These are phyloP conservation scores for Glycine soja DNA, from an alignment of 306 rosid genomes.

Conservation along the genomic window DNA sequence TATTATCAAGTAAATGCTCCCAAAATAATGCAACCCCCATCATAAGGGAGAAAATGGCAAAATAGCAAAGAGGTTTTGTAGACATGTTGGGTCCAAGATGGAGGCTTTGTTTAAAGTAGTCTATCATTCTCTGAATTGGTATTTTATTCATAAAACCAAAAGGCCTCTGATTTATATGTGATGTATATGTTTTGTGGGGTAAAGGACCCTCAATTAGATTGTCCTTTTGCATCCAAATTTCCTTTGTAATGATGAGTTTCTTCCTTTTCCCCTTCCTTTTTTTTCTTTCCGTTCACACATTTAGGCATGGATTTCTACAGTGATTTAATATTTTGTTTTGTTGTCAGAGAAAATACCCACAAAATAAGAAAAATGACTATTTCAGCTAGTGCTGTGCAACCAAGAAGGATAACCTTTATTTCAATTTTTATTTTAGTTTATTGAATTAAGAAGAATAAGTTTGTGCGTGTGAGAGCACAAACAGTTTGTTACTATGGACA, in stretches of 20 bases:
- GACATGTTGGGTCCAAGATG: constrained; percentile 80
- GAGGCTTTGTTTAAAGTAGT: constrained; percentile 82
- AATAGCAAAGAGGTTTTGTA: constrained; percentile 51
- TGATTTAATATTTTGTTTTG: constrained; percentile 32
- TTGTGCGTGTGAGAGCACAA: constrained; percentile 35
- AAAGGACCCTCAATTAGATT: constrained; percentile 66
- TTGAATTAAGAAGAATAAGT: constrained; percentile 34
- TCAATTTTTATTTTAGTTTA: background rate
- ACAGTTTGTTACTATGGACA: constrained; percentile 62
- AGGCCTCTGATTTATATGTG: constrained; percentile 67
- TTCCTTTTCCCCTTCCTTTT: constrained; percentile 39
- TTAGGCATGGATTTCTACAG: constrained; percentile 54
- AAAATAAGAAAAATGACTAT: constrained; percentile 23
- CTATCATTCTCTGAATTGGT: constrained; percentile 58
- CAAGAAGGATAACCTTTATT: constrained; percentile 40
- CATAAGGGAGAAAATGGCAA: constrained; percentile 54
- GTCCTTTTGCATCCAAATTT: constrained; percentile 74
- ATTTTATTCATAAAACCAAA: constrained; percentile 55
- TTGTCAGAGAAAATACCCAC: constrained; percentile 21
- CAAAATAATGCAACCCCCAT: constrained; percentile 55
- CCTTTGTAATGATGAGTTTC: constrained; percentile 75
- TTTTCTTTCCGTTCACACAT: constrained; percentile 48
- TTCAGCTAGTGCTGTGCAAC: constrained; percentile 11
- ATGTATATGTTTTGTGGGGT: constrained; percentile 72
- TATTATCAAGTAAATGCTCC: constrained; percentile 38